phyloP scores from a whole-genome alignment of 108 stramenopile genomes.

The Pseudonitzschia delicatissima region DNA sequence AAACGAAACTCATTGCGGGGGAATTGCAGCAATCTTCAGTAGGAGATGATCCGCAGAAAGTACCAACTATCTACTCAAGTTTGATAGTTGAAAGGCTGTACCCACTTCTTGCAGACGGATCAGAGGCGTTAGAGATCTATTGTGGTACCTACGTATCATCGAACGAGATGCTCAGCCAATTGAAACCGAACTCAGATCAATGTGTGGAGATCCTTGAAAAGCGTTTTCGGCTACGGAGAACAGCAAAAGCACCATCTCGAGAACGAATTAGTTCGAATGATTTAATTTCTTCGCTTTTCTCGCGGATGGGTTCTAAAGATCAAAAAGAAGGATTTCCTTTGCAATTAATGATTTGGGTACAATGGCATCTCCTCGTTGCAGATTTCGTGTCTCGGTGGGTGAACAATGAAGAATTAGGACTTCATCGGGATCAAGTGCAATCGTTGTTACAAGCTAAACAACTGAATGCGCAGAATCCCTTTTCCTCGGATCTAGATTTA shows the following conservation, averaged over 20 bases:
- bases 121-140: slow-evolving; percentile 20
- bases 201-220: neutral
- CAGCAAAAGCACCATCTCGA: slow-evolving; percentile 8
- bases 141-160: neutral
- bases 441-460: slow-evolving; percentile 8
- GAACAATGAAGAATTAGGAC: neutral
- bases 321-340: slow-evolving; percentile 31
- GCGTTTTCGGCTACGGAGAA: slow-evolving; percentile 16
- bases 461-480: slow-evolving; percentile 2
- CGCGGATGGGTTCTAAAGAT: slow-evolving; percentile 14
- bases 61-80: neutral
- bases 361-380: slow-evolving; percentile 30
- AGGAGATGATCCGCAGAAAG: neutral
- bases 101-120: slow-evolving; percentile 27
- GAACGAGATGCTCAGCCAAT: neutral
- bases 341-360: slow-evolving; percentile 14
- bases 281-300: slow-evolving; percentile 11
- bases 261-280: slow-evolving; percentile 22
- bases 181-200: slow-evolving; percentile 1
- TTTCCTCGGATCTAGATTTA: neutral
- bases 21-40: neutral
- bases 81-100: neutral
- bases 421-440: neutral
- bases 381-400: slow-evolving; percentile 17
- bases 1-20: neutral